These are phyloP conservation scores for Handroanthus guayacan DNA, from an alignment of 257 asterid genomes.

Conservation along the genomic window DNA sequence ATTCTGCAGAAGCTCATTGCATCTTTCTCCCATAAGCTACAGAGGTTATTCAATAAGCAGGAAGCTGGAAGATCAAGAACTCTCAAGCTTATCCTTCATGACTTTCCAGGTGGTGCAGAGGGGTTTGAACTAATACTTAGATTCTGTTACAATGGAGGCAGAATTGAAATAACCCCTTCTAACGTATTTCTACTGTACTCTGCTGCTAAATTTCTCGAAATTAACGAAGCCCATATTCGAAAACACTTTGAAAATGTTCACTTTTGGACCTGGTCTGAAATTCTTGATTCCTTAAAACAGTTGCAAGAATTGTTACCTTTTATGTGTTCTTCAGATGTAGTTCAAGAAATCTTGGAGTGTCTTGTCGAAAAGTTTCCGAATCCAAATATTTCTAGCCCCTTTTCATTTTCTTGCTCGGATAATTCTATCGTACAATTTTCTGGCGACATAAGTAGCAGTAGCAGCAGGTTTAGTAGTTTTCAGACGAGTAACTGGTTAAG, in stretches of 20 bases:
- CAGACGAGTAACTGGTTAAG: conserved; percentile 47
- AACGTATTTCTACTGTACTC: conserved; percentile 49
- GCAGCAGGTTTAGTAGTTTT: conserved; percentile 44
- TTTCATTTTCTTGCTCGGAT: conserved; percentile 45
- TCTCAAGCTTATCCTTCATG: conserved; percentile 57
- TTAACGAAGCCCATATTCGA: conserved; percentile 42
- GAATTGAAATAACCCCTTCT: conserved; percentile 45
- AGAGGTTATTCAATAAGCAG: conserved; percentile 46
- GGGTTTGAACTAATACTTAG: conserved; percentile 57
- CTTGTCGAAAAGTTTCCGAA: conserved; percentile 42
- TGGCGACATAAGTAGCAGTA: conserved; percentile 41
- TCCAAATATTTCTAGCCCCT: conserved; percentile 40
- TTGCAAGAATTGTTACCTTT: conserved; percentile 45
- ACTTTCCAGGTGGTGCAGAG: conserved; percentile 72
- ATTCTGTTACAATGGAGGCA: conserved; percentile 60
- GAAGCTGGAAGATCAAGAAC: conserved; percentile 26
- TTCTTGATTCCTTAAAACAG: conserved; percentile 50
- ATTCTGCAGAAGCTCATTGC: conserved; percentile 58
- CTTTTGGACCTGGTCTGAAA: conserved; percentile 58
- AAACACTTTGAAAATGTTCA: conserved; percentile 39
- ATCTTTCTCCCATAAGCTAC: conserved; percentile 55
- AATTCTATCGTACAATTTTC: conserved; percentile 43
- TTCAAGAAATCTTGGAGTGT: conserved; percentile 51
- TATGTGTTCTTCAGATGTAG: conserved; percentile 28
- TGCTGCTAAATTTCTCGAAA: conserved; percentile 60